Conservation (phyloP, 1,284 basidiomycete genomes). For the Quambalaria eucalypti region DNA sequence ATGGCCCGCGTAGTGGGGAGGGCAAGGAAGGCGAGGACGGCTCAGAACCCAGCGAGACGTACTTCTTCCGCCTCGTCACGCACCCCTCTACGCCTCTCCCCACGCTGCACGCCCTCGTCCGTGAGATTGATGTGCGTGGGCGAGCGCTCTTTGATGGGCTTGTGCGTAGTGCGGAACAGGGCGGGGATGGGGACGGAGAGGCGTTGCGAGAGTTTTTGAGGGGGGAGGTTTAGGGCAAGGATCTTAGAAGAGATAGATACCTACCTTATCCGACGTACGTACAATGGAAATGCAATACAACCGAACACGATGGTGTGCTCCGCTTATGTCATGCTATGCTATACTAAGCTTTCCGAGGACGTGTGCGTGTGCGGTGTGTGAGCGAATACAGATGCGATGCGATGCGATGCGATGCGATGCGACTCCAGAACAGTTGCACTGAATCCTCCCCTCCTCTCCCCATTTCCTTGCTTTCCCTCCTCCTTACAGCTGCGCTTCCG, state of each 20-base stretch:
- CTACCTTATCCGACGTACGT: too few species aligned
- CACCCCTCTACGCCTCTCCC: slow-evolving; percentile 29
- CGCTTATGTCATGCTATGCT: too few species aligned
- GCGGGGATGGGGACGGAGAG: background rate
- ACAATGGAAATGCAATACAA: too few species aligned
- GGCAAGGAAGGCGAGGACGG: background rate
- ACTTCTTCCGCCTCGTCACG: slow-evolving; percentile 20
- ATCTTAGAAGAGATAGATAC: background rate
- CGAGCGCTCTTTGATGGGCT: slow-evolving; percentile 8
- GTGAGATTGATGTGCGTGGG: slow-evolving; percentile 24
- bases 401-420: too few species aligned
- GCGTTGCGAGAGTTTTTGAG: background rate
- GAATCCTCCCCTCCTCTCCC: too few species aligned
- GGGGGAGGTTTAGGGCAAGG: background rate
- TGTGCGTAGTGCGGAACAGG: background rate
- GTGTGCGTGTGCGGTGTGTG: too few species aligned
- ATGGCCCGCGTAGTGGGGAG: background rate
- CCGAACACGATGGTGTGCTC: too few species aligned
- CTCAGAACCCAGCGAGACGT: background rate
- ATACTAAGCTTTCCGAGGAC: too few species aligned
- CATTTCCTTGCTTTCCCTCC: too few species aligned
- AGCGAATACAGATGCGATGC: too few species aligned
- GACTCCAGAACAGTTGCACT: too few species aligned
- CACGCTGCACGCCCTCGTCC: slow-evolving; percentile 21
- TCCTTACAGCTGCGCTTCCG: too few species aligned